phyloP scores from a whole-genome alignment of 768 basidiomycete species.

The Lactarius evosmus region DNA sequence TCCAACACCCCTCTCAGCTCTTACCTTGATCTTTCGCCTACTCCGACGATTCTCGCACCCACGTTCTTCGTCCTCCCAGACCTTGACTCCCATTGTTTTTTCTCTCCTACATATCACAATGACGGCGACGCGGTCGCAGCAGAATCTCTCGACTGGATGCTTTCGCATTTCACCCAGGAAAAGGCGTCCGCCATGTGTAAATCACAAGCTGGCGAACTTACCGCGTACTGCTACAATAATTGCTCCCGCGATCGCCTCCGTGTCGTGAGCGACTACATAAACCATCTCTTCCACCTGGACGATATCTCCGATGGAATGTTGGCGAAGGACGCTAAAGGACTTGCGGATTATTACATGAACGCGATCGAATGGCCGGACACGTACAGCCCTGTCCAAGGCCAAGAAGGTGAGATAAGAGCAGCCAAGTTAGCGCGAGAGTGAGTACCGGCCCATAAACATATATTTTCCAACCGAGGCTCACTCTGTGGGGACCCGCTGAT shows the following conservation, averaged over 20 bases:
- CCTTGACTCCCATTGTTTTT: slow-evolving; percentile 71
- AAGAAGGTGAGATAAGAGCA: slow-evolving; percentile 44
- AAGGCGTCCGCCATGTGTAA: slow-evolving; percentile 61
- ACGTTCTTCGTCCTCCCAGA: slow-evolving; percentile 51
- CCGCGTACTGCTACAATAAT: slow-evolving; percentile 61
- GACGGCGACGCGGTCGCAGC: slow-evolving; percentile 57
- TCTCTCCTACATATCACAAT: slow-evolving; percentile 52
- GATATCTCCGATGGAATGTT: slow-evolving; percentile 81
- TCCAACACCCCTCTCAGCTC: slow-evolving; percentile 5
- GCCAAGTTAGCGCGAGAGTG: slow-evolving; percentile 73
- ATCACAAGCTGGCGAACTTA: slow-evolving; percentile 67
- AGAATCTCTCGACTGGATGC: slow-evolving; percentile 63
- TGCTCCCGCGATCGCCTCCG: slow-evolving; percentile 60
- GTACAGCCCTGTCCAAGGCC: slow-evolving; percentile 39
- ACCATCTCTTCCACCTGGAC: slow-evolving; percentile 76
- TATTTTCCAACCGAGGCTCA: slow-evolving; percentile 12
- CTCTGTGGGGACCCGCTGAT: slow-evolving; percentile 25
- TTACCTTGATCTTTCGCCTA: slow-evolving; percentile 16
- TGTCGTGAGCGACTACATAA: slow-evolving; percentile 73
- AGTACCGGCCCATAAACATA: slow-evolving; percentile 37
- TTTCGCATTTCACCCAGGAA: slow-evolving; percentile 57
- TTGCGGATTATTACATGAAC: slow-evolving; percentile 66
- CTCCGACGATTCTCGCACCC: slow-evolving; percentile 20
- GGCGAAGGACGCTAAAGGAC: slow-evolving; percentile 50
- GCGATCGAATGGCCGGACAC: slow-evolving; percentile 64